Conservation (phyloP, 495 filamentous ascomycete genomes). For the Achaetomiella virescens region DNA sequence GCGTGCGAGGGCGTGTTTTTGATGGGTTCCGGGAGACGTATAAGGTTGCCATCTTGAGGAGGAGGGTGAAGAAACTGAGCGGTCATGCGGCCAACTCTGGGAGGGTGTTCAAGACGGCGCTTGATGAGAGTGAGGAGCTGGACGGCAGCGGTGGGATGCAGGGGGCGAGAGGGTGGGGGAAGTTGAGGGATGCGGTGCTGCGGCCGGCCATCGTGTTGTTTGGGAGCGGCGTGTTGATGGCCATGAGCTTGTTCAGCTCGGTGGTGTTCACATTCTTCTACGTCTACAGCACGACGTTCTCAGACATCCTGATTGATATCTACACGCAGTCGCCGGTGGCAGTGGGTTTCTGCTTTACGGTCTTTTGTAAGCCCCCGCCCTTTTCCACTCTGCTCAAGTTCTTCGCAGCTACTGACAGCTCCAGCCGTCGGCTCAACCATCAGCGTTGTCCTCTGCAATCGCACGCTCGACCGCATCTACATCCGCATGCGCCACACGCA, state of each 20-base stretch:
- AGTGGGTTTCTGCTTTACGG: conserved; percentile 42
- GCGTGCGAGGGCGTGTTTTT: conserved; percentile 44
- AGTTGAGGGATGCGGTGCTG: conserved; percentile 37
- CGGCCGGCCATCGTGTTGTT: conserved; percentile 44
- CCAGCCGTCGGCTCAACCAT: conserved; percentile 46
- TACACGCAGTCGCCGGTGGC: conserved; percentile 44
- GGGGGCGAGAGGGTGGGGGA: conserved; percentile 6
- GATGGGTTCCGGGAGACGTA: conserved; percentile 47
- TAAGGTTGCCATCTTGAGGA: conserved; percentile 42
- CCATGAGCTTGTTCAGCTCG: conserved; percentile 43
- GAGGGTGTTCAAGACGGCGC: conserved; percentile 20
- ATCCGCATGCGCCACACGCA: conserved; percentile 36
- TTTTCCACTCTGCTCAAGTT: not conserved
- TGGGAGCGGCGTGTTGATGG: conserved; percentile 43
- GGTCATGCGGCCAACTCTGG: conserved; percentile 24
- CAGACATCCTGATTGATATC: conserved; percentile 42
- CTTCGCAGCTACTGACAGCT: conserved; percentile 20
- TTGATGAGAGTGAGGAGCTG: conserved; percentile 19
- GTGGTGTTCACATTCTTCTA: conserved; percentile 51
- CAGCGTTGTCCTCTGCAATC: conserved; percentile 42
- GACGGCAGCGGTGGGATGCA: conserved; percentile 29
- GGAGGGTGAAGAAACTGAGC: conserved; percentile 40
- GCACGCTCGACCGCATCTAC: conserved; percentile 47
- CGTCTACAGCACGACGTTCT: conserved; percentile 46
- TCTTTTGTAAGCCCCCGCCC: conserved; percentile 45